phyloP scores from a whole-genome alignment of 805 yeast species.

The Groenewaldozyma salmanticensis region DNA sequence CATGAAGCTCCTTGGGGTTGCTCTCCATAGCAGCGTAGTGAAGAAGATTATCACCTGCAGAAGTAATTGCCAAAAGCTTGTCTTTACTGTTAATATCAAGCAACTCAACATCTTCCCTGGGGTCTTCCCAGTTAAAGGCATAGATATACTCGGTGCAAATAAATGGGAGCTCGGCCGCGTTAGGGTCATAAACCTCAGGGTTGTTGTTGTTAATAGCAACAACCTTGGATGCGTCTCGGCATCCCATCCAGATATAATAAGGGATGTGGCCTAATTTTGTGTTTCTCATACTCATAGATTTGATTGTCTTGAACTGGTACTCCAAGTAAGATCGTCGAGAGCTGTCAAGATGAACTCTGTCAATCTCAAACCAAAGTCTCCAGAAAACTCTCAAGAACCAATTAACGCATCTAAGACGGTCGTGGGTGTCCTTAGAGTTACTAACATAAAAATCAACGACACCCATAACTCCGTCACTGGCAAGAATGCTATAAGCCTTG shows the following conservation, averaged over 20 bases:
- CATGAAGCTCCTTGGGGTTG: slow-evolving; percentile 71
- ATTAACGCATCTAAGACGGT: slow-evolving; percentile 58
- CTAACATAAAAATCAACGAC: slow-evolving; percentile 70
- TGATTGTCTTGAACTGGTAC: slow-evolving; percentile 72
- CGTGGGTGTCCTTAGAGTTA: slow-evolving; percentile 51
- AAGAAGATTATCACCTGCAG: slow-evolving; percentile 77
- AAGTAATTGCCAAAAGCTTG: slow-evolving; percentile 72
- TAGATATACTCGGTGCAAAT: slow-evolving; percentile 58
- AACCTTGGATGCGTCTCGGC: slow-evolving; percentile 60
- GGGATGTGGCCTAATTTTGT: slow-evolving; percentile 62
- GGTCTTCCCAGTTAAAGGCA: slow-evolving; percentile 90
- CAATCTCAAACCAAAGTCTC: slow-evolving; percentile 84
- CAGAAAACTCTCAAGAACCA: slow-evolving; percentile 76
- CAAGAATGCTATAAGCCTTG: slow-evolving; percentile 45
- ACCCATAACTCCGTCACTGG: slow-evolving; percentile 50
- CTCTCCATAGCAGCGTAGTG: slow-evolving; percentile 62
- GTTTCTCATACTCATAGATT: slow-evolving; percentile 61
- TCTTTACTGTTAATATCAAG: slow-evolving; percentile 53
- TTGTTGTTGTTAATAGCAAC: slow-evolving; percentile 6
- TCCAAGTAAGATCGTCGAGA: slow-evolving; percentile 77
- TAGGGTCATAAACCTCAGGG: slow-evolving; percentile 6
- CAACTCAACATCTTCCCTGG: slow-evolving; percentile 65
- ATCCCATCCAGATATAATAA: slow-evolving; percentile 76
- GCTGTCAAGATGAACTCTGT: slow-evolving; percentile 67
- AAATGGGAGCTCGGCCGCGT: slow-evolving; percentile 50